Evolutionary conservation across 1,284 basidiomycete species (phyloP).

Genomic region (Cutaneotrichosporon sp.): DNA sequence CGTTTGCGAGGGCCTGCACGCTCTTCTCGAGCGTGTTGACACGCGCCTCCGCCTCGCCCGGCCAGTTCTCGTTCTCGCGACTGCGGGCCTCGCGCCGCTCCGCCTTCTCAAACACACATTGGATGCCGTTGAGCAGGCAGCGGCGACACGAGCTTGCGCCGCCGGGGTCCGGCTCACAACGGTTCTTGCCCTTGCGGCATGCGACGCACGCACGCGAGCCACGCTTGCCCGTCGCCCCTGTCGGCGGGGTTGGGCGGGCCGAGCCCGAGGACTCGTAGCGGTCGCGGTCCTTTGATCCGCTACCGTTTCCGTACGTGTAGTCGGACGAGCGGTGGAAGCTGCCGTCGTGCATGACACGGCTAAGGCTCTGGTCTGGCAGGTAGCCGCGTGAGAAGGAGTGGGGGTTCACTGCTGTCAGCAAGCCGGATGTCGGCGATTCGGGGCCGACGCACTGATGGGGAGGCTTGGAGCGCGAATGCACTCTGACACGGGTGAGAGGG

Average conservation of each 20-base stretch:
- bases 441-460: neutral
- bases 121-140: constrained; percentile 77
- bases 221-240: constrained; percentile 43
- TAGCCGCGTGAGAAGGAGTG: constrained; percentile 20
- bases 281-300: neutral
- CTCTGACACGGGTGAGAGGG: no score
- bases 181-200: constrained; percentile 81
- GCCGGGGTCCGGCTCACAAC: constrained; percentile 75
- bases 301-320: constrained; percentile 2
- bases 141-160: constrained; percentile 63
- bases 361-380: neutral
- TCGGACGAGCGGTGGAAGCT: neutral
- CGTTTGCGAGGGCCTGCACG: constrained; percentile 43
- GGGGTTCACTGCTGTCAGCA: constrained; percentile 14
- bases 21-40: constrained; percentile 44
- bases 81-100: constrained; percentile 33
- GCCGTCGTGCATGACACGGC: constrained; percentile 3
- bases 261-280: neutral
- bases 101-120: constrained; percentile 89
- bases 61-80: constrained; percentile 43
- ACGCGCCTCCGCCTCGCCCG: constrained; percentile 59
- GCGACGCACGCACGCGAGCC: constrained; percentile 52
- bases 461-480: neutral
- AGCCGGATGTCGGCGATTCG: neutral
- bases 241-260: neutral